Evolutionary conservation across 2,329 filamentous ascomycete species (phyloP), one percentile per base, ranked within the genome.

Genomic region (Colletotrichum shisoi): DNA sequence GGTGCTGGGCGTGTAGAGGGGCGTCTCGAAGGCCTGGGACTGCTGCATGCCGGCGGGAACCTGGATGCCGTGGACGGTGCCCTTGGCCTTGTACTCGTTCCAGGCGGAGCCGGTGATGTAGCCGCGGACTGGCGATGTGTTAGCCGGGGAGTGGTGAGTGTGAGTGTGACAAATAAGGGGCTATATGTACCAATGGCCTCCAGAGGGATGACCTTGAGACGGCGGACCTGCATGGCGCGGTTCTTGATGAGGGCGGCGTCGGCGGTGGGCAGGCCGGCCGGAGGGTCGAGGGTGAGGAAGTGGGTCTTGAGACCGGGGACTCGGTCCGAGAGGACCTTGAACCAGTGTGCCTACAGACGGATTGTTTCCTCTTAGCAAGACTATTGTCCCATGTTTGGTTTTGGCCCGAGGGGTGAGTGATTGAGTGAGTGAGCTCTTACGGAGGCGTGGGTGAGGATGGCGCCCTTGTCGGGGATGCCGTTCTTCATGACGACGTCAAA

Each of bases 401-500:
- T 9, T 34, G 31, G 31, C 31, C 31, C 31, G 2, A 34, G 31
- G 31, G 7, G 7, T 34, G 31, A 34, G 2, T 34, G 31, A 34
- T 34, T 3, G 31, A 9, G 31, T 15, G 31, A 54, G 27, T 3
- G 44, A 13, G 8, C 39, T 31, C 60, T 59, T 52, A 67, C 63
- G 1, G 79, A 81, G 44, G 78, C 72, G 53, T 76, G 74, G 34
- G 81, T 84, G 57, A 87, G 79, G 58, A 86, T 78, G 66, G 77
- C 76, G 71, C 85, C 85, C 79, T 87, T 87, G 74, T 80, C 74
- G 52, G 82, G 80, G 57, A 85, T 81, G 70, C 82, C 82, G 73
- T 95, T 97, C 73, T 86, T 81, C 84, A 96, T 89, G 72, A 96
- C 88, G 72, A 96, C 93, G 84, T 98, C 94, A 83, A 94, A 98